Base-by-base conservation (phyloP, 495 filamentous ascomycete genomes). In the Trichoderma parareesei region DNA sequence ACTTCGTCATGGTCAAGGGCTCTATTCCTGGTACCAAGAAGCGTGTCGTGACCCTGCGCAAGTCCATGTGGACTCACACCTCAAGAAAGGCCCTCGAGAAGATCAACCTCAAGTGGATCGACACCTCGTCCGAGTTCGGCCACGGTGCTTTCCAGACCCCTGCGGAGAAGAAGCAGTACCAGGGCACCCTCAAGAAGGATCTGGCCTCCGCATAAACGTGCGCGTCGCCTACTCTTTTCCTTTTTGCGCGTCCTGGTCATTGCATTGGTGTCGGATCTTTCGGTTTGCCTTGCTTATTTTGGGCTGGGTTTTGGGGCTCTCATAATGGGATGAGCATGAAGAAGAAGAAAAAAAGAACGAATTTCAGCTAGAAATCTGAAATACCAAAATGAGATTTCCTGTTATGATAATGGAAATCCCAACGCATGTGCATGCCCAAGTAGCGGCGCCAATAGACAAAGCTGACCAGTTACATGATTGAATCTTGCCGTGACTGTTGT, bases 71-170 rank as follows among this genome's bases (percentile, higher is more conserved):
- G 87, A 87, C 84, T 68, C 95, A 99, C 87, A 97, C 93, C 65
- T 95, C 87, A 74, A 84, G 95, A 74, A 90, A 89, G 77, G 90
- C 95, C 46, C 84, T 95, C 76, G 95, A 99, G 89, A 98, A 98
- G 89, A 88, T 97, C 75, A 93, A 97, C 67, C 89, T 99, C 81
- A 99, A 99, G 83, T 99, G 95, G 95, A 98, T 99, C 87, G 95
- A 99, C 75, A 99, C 95, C 70, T 97, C 92, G 59, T 97, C 92
- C 81, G 96, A 99, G 87, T 99, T 98, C 84, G 95, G 95, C 79
- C 95, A 99, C 84, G 95, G 95, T 87, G 94, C 90, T 76, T 99
- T 96, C 90, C 95, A 99, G 85, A 98, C 93, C 62, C 81, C 87
- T 74, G 89, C 89, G 75, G 95, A 99, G 89, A 99, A 99, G 92